These are phyloP conservation scores for Stemphylium vesicarium DNA, from an alignment of 2,329 filamentous ascomycete genomes.

Conservation along the genomic window DNA sequence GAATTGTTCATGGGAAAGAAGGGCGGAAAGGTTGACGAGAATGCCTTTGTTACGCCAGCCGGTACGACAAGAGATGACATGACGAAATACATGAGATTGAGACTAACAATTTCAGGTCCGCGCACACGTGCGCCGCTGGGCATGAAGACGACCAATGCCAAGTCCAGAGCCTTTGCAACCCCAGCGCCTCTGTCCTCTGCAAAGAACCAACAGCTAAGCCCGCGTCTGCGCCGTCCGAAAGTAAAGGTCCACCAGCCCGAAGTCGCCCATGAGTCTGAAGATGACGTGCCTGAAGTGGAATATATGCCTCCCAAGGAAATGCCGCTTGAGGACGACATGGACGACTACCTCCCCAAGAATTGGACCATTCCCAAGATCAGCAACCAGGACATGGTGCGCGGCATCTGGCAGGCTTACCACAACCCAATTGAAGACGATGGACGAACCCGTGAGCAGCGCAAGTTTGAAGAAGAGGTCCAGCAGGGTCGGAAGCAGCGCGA, in stretches of 20 bases:
- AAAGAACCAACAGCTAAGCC: conserved; percentile 70
- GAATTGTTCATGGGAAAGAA: conserved; percentile 59
- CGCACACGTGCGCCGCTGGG: conserved; percentile 81
- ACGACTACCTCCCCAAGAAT: conserved; percentile 65
- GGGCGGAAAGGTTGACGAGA: conserved; percentile 60
- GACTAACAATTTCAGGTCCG: conserved; percentile 15
- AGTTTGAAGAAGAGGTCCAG: conserved; percentile 57
- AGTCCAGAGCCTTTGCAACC: conserved; percentile 71
- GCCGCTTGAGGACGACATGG: conserved; percentile 70
- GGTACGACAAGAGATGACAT: conserved; percentile 58
- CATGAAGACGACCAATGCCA: conserved; percentile 96
- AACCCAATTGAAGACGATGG: conserved; percentile 71
- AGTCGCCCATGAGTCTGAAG: conserved; percentile 57
- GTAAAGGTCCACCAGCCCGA: conserved; percentile 70
- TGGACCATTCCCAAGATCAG: conserved; percentile 60
- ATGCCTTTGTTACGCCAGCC: conserved; percentile 78
- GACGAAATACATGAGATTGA: not conserved
- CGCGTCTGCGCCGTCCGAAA: conserved; percentile 60
- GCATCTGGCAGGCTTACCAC: conserved; percentile 58
- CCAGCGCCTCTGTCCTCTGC: conserved; percentile 67
- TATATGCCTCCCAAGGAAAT: conserved; percentile 79
- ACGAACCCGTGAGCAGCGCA: conserved; percentile 65
- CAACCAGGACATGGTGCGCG: conserved; percentile 60
- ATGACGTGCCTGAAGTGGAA: conserved; percentile 78
- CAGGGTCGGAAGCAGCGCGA: conserved; percentile 62